Evolutionary conservation across 2,329 filamentous ascomycete genomes (phyloP), one percentile per base, ranked within the genome.

Genomic region (Pseudogymnoascus pannorum): DNA sequence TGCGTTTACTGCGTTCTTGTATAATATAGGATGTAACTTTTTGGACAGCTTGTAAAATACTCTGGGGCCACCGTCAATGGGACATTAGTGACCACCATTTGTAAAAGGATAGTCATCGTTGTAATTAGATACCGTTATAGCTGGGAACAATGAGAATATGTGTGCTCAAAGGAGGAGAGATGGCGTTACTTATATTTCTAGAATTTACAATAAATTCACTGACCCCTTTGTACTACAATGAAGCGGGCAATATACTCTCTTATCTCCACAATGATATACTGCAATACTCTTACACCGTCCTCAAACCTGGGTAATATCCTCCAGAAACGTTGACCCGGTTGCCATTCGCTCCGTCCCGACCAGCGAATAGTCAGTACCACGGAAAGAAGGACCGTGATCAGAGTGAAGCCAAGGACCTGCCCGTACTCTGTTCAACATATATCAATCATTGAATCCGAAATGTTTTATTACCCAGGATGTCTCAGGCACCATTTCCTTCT

Each of bases 1-100:
- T 54, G 48, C 42, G 22, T n/a, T 36, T 59, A 12, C 18, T 22
- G 51, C 12, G 11, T 38, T 20, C 20, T 44, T 29, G 60, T 57
- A 31, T 26, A 54, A 31, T 57, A 61, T 38, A 33, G 18, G 20
- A 61, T 57, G 60, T 14, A 14, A 24, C 36, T 18, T 35, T 58
- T n/a, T 12, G 51, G 48, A 31, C 14, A 31, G n/a, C 14, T 12
- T 54, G 48, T 31, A 18, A 2, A 26, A 54, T 54, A 54, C 24
- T 31, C 26, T 2, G 18, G 44, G 8, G 7, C 18, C 9, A 29
- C 12, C 44, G 4, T 7, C 18, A 31, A 40, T 42, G 36, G 29
- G 38, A 20, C 26, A 16, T 33, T 24, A 12, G 18, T n/a, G 31
- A n/a, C 8, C 35, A 22, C 22, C 7, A 5, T 24, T n/a, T n/a